phyloP scores from a whole-genome alignment of 176 grass and related monocot species.

The Urochloa ruziziensis region DNA sequence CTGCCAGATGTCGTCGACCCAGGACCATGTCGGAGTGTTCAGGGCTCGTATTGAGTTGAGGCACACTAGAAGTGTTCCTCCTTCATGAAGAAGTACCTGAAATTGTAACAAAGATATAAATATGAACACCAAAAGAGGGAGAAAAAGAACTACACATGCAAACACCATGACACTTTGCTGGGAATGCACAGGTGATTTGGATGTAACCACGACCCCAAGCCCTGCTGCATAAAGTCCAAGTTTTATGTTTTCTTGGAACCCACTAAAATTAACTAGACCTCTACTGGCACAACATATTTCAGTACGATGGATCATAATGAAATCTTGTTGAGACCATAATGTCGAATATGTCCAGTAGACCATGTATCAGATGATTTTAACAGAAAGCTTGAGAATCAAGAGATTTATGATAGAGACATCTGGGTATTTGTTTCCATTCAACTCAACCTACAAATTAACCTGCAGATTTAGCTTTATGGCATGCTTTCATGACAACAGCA shows the following conservation, averaged over 20 bases:
- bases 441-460: neutral
- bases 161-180: neutral
- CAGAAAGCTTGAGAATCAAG: neutral
- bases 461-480: too few species aligned
- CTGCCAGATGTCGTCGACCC: conserved; percentile 59
- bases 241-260: neutral
- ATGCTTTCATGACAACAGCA: neutral
- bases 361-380: neutral
- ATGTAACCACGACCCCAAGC: neutral
- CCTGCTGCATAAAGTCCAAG: too few species aligned
- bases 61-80: conserved; percentile 92
- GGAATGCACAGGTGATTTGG: neutral
- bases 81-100: conserved; percentile 94
- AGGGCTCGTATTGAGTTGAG: conserved; percentile 93
- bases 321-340: neutral
- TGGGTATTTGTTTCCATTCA: neutral
- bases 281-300: neutral
- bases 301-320: neutral
- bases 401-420: neutral
- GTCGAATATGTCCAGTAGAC: neutral
- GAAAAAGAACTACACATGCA: neutral
- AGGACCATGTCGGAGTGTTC: conserved; percentile 85
- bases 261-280: neutral
- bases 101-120: neutral
- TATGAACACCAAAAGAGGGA: neutral